These are phyloP conservation scores for Lichtheimia ramosa DNA, from an alignment of 371 early-diverging fungal genomes.

Conservation along the genomic window DNA sequence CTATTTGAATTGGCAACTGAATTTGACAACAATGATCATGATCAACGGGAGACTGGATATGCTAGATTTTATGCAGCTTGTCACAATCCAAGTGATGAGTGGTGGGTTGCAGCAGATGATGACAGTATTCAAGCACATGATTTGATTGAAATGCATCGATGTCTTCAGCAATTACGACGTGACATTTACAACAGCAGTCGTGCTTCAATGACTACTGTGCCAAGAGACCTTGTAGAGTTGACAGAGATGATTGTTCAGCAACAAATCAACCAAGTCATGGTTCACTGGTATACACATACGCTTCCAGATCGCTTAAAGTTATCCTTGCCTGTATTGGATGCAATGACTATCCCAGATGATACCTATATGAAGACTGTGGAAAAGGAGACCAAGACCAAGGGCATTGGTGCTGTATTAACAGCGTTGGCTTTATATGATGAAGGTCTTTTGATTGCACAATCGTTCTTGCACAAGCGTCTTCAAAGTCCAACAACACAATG, in stretches of 20 bases:
- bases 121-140: background rate
- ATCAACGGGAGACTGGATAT: slow-evolving; percentile 10
- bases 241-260: slow-evolving; percentile 6
- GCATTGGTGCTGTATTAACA: slow-evolving; percentile 4
- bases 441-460: background rate
- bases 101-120: slow-evolving; percentile 7
- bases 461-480: slow-evolving; percentile 1
- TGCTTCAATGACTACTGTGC: background rate
- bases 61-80: slow-evolving; percentile 5
- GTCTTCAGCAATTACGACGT: slow-evolving; percentile 6
- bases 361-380: background rate
- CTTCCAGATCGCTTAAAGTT: slow-evolving; percentile 6
- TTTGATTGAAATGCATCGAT: slow-evolving; percentile 10
- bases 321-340: slow-evolving; percentile 7
- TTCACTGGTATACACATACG: slow-evolving; percentile 9
- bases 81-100: background rate
- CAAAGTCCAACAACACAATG: slow-evolving; percentile 1
- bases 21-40: slow-evolving; percentile 1
- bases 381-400: background rate
- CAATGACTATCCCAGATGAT: background rate
- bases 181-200: slow-evolving; percentile 8
- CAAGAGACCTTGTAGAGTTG: background rate
- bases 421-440: slow-evolving; percentile 12
- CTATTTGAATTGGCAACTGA: slow-evolving; percentile 5
- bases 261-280: slow-evolving; percentile 8